phyloP scores from a whole-genome alignment of 2,329 filamentous ascomycete species.

The Myriangium duriaei region DNA sequence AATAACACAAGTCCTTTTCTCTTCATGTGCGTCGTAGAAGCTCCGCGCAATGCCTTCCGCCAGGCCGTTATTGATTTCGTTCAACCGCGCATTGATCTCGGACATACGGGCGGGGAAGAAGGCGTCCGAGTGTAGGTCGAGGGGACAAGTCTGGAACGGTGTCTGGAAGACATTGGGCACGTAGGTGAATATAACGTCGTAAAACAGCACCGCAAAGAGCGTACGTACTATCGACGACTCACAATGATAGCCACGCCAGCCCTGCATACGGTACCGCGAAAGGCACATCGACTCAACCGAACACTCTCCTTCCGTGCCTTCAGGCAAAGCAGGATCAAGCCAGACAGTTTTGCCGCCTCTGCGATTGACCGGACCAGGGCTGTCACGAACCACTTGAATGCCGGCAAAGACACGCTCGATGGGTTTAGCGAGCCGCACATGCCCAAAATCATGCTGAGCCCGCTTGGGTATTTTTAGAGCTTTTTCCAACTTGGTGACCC shows the following conservation, averaged over 20 bases:
- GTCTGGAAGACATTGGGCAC: slow-evolving; percentile 97
- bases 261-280: slow-evolving; percentile 65
- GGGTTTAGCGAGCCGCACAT: slow-evolving; percentile 66
- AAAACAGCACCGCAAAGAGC: slow-evolving; percentile 71
- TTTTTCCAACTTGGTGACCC: slow-evolving; percentile 82
- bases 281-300: slow-evolving; percentile 91
- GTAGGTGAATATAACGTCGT: slow-evolving; percentile 83
- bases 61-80: slow-evolving; percentile 73
- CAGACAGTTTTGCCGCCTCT: slow-evolving; percentile 66
- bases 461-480: slow-evolving; percentile 70
- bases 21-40: slow-evolving; percentile 56
- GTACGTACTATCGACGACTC: slow-evolving; percentile 91
- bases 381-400: slow-evolving; percentile 48
- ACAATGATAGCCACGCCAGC: slow-evolving; percentile 90
- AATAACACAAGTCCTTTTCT: slow-evolving; percentile 70
- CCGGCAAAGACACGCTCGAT: slow-evolving; percentile 65
- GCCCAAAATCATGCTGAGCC: slow-evolving; percentile 83
- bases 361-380: slow-evolving; percentile 17
- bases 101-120: slow-evolving; percentile 79
- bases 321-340: slow-evolving; percentile 51
- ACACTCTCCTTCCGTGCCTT: slow-evolving; percentile 49
- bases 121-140: slow-evolving; percentile 84
- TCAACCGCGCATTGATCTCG: slow-evolving; percentile 78
- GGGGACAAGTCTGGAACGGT: slow-evolving; percentile 80
- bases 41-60: slow-evolving; percentile 53